Percentiles rank a stretch among this genome's conserved stretches.
Evolutionary conservation across 257 asterid genomes (phyloP).

Genomic region (Lithospermum erythrorhizon): DNA sequence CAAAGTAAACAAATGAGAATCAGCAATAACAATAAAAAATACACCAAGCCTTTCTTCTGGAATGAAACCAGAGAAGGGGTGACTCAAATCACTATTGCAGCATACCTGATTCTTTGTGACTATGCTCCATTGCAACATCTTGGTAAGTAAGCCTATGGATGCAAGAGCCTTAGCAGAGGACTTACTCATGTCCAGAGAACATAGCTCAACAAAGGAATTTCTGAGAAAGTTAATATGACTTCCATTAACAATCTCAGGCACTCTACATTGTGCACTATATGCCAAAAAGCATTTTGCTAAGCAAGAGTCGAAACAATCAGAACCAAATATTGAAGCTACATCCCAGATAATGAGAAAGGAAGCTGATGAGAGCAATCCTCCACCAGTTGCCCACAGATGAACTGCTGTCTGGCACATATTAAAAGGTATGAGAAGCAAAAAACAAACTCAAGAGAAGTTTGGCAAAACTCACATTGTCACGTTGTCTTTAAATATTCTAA

Average conservation of each 20-base stretch:
- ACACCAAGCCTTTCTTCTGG: background rate
- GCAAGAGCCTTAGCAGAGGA: constrained; percentile 49
- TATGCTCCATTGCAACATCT: constrained; percentile 50
- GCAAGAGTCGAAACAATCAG: constrained; percentile 54
- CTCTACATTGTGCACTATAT: constrained; percentile 53
- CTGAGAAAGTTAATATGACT: constrained; percentile 61
- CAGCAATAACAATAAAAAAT: too few relatives aligned
- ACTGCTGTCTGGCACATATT: constrained; percentile 53
- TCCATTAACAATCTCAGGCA: constrained; percentile 38
- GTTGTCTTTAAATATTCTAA: background rate
- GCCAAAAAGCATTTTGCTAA: constrained; percentile 48
- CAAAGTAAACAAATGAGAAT: background rate
- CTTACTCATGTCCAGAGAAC: constrained; percentile 66
- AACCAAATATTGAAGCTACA: constrained; percentile 35
- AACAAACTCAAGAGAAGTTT: background rate
- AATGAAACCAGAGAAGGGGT: background rate
- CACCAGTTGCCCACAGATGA: constrained; percentile 86
- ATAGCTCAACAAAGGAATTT: constrained; percentile 55
- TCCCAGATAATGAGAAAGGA: constrained; percentile 54
- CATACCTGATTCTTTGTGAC: constrained; percentile 71
- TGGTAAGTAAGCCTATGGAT: constrained; percentile 59
- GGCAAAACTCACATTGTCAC: background rate
- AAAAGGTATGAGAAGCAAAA: constrained; percentile 11
- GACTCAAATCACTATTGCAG: background rate
- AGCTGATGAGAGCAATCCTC: constrained; percentile 48